These are phyloP conservation scores for Gaeumannomyces tritici DNA, from an alignment of 2,329 filamentous ascomycete species.

Conservation along the genomic window DNA sequence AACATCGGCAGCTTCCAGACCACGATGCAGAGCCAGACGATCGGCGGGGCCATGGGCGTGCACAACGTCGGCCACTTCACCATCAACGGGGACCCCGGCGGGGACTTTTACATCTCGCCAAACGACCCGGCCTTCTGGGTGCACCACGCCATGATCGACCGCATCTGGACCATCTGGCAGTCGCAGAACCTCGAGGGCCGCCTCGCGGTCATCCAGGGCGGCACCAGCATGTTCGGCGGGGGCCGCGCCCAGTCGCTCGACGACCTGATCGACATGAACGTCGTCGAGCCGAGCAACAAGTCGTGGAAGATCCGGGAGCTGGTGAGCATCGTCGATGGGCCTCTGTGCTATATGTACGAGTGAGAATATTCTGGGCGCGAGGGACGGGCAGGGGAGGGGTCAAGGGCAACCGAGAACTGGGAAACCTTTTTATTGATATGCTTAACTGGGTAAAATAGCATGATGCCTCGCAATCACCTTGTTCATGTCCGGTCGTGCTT, in stretches of 20 bases:
- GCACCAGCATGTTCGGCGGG: conserved; percentile 17
- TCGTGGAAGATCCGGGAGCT: conserved; percentile 15
- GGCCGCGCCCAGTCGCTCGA: conserved; percentile 14
- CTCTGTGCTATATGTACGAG: conserved; percentile 19
- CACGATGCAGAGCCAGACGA: conserved; percentile 24
- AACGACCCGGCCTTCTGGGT: conserved; percentile 21
- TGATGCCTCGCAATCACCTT: no score
- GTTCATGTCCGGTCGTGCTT: no score
- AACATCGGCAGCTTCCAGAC: conserved; percentile 33
- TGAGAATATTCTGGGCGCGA: not conserved
- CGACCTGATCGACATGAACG: conserved; percentile 15
- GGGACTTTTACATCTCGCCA: conserved; percentile 28
- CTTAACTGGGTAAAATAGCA: no score
- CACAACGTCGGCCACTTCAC: conserved; percentile 21
- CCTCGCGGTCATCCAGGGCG: conserved; percentile 16
- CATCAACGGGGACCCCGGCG: conserved; percentile 28
- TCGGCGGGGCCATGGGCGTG: conserved; percentile 17
- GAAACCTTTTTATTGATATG: no score
- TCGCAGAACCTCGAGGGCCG: conserved; percentile 16
- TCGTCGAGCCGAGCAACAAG: conserved; percentile 6
- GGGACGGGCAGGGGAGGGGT: not conserved
- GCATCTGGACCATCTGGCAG: conserved; percentile 21
- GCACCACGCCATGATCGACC: conserved; percentile 18
- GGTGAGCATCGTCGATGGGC: conserved; percentile 17
- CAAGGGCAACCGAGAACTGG: no score